Evolutionary conservation across 805 yeast species (phyloP), one percentile per base, ranked within the genome.

Genomic region (Komagataella pastoris): DNA sequence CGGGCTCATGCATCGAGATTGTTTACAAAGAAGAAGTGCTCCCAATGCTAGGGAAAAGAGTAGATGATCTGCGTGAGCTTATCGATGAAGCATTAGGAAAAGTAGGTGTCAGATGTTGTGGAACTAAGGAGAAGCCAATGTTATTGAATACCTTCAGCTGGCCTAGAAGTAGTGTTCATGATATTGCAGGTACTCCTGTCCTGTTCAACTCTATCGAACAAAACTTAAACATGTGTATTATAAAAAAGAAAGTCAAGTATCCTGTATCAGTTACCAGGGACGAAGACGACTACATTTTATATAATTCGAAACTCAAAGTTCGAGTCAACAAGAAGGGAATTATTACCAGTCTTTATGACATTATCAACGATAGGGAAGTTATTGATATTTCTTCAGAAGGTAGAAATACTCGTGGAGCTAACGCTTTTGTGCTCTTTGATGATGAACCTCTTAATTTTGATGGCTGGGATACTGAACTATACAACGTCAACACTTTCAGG

Each of bases 391-490:
- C 75, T 1, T 69, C 73, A 21, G 80, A 83, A 5, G 81, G 83
- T 4, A 70, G 68, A 51, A 81, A 80, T 57, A 68, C 75, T 8
- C 58, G 67, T 17, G 88, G 88, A 45, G 97, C 90, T 17, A 88
- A 89, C 59, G 95, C 86, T 64, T 81, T 80, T 56, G 80, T 88
- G 1, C 62, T 93, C 53, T 85, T 85, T 60, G 90, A 90, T 57
- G 99, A 93, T 64, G 85, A 88, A 55, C 99, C 99, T 7, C 71
- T 88, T 60, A 83, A 76, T 52, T 91, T 82, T 81, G 96, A 88
- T 47, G 98, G 98, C 1, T 91, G 99, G 99, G 99, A 91, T 64
- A 91, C 98, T 0, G 99, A 91, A 63, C 74, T 89, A 53, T 93
- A 79, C 62, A 86, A 96, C 0, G 75, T 88, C 53, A 88, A 84